phyloP scores from a whole-genome alignment of 108 stramenopile genomes.

The Cyclotella sp. region DNA sequence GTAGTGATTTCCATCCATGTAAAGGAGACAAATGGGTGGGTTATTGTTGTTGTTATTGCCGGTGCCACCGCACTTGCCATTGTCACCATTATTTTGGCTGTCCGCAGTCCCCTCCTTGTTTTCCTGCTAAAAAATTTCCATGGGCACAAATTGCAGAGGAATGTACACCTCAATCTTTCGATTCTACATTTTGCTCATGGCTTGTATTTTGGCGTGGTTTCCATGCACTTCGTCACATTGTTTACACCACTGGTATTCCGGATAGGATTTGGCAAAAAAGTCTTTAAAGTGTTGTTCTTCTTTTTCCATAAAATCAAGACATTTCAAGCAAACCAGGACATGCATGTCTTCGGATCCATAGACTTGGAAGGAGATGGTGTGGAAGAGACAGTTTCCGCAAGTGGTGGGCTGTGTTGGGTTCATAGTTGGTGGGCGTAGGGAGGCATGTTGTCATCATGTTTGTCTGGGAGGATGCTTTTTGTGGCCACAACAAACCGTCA shows the following conservation, averaged over 20 bases:
- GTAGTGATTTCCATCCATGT: slow-evolving; percentile 90
- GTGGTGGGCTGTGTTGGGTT: slow-evolving; percentile 26
- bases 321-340: slow-evolving; percentile 74
- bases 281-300: slow-evolving; percentile 75
- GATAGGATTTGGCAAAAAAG: slow-evolving; percentile 83
- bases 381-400: slow-evolving; percentile 97
- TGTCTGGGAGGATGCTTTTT: no score
- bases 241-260: slow-evolving; percentile 80
- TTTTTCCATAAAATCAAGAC: slow-evolving; percentile 91
- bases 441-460: no score
- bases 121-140: slow-evolving; percentile 86
- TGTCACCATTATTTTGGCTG: no score
- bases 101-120: slow-evolving; percentile 31
- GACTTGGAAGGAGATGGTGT: slow-evolving; percentile 93
- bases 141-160: slow-evolving; percentile 69
- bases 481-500: no score
- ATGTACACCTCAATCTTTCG: slow-evolving; percentile 90
- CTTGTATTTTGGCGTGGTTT: slow-evolving; percentile 97
- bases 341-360: slow-evolving; percentile 95
- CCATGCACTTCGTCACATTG: slow-evolving; percentile 89
- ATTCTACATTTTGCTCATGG: slow-evolving; percentile 94
- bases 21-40: slow-evolving; percentile 77
- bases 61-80: no score
- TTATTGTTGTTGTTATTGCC: no score
- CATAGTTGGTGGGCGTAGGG: slow-evolving; percentile 26